phyloP scores from a whole-genome alignment of 768 basidiomycete species.

The Podaxis rugospora region DNA sequence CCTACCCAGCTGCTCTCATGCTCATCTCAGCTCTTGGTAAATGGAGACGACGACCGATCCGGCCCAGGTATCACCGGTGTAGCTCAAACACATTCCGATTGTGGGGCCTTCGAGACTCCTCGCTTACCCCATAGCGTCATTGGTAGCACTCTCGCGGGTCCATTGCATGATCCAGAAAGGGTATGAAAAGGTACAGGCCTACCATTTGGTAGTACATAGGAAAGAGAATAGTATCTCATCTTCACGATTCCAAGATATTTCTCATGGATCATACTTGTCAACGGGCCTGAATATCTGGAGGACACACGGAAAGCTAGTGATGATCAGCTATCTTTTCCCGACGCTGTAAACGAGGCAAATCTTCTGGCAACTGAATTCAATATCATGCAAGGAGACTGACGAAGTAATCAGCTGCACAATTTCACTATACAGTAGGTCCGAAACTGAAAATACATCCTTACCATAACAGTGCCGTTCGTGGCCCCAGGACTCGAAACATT shows the following conservation, averaged over 20 bases:
- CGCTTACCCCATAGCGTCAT: background rate
- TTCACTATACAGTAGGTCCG: conserved; percentile 30
- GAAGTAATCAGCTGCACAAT: conserved; percentile 22
- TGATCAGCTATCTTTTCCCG: conserved; percentile 24
- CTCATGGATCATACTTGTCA: conserved; percentile 25
- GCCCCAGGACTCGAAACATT: conserved; percentile 32
- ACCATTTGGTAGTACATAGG: background rate
- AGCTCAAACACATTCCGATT: conserved; percentile 1
- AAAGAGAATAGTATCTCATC: conserved; percentile 12
- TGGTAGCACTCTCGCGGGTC: conserved; percentile 16
- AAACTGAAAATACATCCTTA: conserved; percentile 28
- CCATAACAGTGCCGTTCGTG: conserved; percentile 32
- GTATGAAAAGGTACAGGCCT: conserved; percentile 16
- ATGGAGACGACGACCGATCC: background rate
- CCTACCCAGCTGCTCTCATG: background rate
- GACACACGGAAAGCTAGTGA: conserved; percentile 39
- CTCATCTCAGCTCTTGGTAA: background rate
- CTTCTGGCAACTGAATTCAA: background rate
- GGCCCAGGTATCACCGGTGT: background rate
- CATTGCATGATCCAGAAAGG: conserved; percentile 23
- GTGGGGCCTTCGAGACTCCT: background rate
- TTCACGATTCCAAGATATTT: conserved; percentile 18
- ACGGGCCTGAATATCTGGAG: conserved; percentile 37
- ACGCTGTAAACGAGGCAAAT: conserved; percentile 24
- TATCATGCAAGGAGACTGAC: background rate